These are phyloP conservation scores for Lipomyces oligophaga DNA, from an alignment of 805 yeast species.

Conservation along the genomic window DNA sequence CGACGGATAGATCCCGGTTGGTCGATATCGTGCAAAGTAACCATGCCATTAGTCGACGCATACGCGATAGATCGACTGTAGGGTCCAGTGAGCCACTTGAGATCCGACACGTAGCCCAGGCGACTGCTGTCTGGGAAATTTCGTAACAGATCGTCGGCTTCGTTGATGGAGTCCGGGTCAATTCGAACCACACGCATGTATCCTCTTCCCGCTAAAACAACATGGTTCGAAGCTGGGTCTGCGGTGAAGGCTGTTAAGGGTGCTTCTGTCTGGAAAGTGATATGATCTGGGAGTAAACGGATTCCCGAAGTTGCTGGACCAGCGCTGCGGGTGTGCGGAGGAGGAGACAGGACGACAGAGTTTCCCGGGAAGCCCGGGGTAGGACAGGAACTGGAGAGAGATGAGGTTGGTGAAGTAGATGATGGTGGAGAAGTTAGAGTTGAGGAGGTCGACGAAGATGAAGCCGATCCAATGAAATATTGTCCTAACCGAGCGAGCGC, in stretches of 20 bases:
- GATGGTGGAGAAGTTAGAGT: background rate
- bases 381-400: background rate
- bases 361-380: background rate
- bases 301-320: background rate
- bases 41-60: slow-evolving; percentile 33
- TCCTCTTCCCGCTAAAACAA: slow-evolving; percentile 24
- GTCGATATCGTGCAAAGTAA: slow-evolving; percentile 36
- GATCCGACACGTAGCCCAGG: slow-evolving; percentile 34
- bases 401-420: background rate
- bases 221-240: slow-evolving; percentile 15
- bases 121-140: slow-evolving; percentile 29
- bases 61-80: slow-evolving; percentile 24
- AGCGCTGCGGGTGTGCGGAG: background rate
- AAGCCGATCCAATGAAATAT: slow-evolving; percentile 10
- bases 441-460: slow-evolving; percentile 1
- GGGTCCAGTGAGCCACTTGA: slow-evolving; percentile 37
- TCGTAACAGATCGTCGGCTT: slow-evolving; percentile 4
- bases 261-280: slow-evolving; percentile 7
- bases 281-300: slow-evolving; percentile 4
- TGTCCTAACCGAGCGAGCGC: slow-evolving; percentile 17
- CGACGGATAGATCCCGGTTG: slow-evolving; percentile 8
- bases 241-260: slow-evolving; percentile 19
- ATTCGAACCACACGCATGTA: slow-evolving; percentile 18
- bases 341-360: background rate
- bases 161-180: slow-evolving; percentile 7